phyloP scores from a whole-genome alignment of 169 alveolate species.

The Plasmodium berghei region DNA sequence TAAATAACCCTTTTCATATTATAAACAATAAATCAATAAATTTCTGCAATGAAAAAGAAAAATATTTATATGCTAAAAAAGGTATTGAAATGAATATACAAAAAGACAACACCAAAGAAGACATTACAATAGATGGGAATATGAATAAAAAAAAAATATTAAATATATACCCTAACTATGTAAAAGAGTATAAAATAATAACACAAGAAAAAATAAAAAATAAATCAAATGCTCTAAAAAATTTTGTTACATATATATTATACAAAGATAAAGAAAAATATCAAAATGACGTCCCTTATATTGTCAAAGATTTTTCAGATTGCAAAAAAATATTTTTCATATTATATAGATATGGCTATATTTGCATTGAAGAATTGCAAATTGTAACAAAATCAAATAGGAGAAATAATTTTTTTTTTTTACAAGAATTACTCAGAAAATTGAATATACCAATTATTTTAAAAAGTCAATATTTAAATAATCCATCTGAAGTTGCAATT shows the following conservation, averaged over 20 bases:
- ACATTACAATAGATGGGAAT: background rate
- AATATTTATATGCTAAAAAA: background rate
- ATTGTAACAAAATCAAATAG: constrained; percentile 17
- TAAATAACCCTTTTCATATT: constrained; percentile 47
- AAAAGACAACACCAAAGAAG: too few relatives aligned
- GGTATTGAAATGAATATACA: background rate
- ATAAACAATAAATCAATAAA: background rate
- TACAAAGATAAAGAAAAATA: constrained; percentile 35
- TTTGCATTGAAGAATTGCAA: constrained; percentile 26
- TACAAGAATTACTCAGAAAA: constrained; percentile 40
- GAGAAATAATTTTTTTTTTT: constrained; percentile 31
- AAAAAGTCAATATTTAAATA: constrained; percentile 36
- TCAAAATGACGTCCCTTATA: constrained; percentile 8
- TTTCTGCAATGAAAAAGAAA: background rate
- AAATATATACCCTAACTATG: background rate
- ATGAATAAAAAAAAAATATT: background rate
- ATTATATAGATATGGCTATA: constrained; percentile 67
- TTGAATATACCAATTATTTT: constrained; percentile 60
- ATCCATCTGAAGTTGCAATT: constrained; percentile 74
- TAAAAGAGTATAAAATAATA: constrained; percentile 1
- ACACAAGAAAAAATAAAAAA: background rate
- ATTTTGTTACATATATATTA: constrained; percentile 44
- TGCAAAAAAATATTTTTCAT: constrained; percentile 59
- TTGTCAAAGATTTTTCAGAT: constrained; percentile 59
- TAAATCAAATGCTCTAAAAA: constrained; percentile 8